These are phyloP conservation scores for Thielaviopsis euricoi DNA, from an alignment of 2,329 filamentous ascomycete genomes.

Conservation along the genomic window DNA sequence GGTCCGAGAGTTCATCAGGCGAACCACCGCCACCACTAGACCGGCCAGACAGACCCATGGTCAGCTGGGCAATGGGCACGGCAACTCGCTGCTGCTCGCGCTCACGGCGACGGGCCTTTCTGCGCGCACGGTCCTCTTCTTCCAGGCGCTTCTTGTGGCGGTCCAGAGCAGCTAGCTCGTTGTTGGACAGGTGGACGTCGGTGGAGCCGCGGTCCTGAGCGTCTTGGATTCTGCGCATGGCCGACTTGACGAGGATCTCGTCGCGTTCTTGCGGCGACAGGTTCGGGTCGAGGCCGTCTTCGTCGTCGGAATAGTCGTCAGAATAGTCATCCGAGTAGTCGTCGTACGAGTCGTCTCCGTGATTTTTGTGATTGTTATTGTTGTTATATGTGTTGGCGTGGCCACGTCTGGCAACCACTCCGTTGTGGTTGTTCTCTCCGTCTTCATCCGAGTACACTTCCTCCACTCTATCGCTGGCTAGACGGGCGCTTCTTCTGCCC, in stretches of 20 bases:
- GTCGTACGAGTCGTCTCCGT: conserved; percentile 28
- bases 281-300: conserved; percentile 31
- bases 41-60: conserved; percentile 1
- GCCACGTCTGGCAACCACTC: conserved; percentile 11
- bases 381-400: conserved; percentile 11
- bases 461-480: conserved; percentile 30
- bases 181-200: conserved; percentile 64
- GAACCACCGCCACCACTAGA: not conserved
- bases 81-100: conserved; percentile 31
- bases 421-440: conserved; percentile 19
- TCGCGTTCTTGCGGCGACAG: conserved; percentile 48
- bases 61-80: conserved; percentile 35
- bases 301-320: conserved; percentile 28
- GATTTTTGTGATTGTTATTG: conserved; percentile 18
- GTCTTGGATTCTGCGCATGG: conserved; percentile 62
- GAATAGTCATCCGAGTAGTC: conserved; percentile 23
- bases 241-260: conserved; percentile 59
- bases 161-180: conserved; percentile 69
- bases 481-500: conserved; percentile 21
- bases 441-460: conserved; percentile 48
- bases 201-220: conserved; percentile 60
- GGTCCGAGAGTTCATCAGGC: conserved; percentile 6
- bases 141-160: conserved; percentile 44
- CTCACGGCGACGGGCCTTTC: conserved; percentile 15
- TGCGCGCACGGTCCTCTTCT: conserved; percentile 24